Evolutionary conservation across 768 basidiomycete genomes (phyloP).

Genomic region (Russula virescens): DNA sequence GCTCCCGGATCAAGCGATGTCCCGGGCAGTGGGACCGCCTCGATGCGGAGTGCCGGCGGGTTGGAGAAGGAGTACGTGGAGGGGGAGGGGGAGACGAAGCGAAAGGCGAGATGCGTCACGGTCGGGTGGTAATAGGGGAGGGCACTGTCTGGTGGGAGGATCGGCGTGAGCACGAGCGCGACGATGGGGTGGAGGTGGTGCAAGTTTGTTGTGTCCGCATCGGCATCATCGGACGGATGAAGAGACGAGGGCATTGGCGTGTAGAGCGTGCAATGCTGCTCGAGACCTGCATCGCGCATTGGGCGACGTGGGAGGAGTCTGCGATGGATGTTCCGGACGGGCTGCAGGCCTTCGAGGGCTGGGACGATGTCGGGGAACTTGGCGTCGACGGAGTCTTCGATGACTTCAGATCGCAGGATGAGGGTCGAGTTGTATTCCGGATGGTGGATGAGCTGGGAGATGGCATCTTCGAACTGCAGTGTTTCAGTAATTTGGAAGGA

Average conservation of each 20-base stretch:
- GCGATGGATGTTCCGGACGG: conserved; percentile 54
- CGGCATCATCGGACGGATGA: conserved; percentile 10
- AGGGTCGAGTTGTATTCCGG: conserved; percentile 92
- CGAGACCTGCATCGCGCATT: conserved; percentile 62
- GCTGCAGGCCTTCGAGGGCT: conserved; percentile 34
- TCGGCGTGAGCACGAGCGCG: conserved; percentile 54
- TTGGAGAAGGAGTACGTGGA: conserved; percentile 18
- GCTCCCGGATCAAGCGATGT: conserved; percentile 47
- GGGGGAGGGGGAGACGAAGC: conserved; percentile 44
- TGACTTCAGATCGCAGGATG: conserved; percentile 76
- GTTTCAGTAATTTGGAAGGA: neutral
- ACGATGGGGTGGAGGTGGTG: conserved; percentile 20
- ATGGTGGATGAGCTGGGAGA: conserved; percentile 72
- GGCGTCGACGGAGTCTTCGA: conserved; percentile 37
- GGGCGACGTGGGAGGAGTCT: conserved; percentile 74
- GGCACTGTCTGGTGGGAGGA: conserved; percentile 33
- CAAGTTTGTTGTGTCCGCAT: neutral
- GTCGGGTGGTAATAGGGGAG: conserved; percentile 91
- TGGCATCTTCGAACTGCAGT: conserved; percentile 65
- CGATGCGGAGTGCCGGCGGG: conserved; percentile 44
- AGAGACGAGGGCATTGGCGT: conserved; percentile 17
- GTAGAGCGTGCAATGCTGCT: conserved; percentile 78
- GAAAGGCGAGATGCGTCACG: conserved; percentile 75
- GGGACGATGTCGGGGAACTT: conserved; percentile 33
- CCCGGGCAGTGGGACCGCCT: conserved; percentile 45